A percentile compares a stretch with the other conserved stretches of the same genome.
These are phyloP conservation scores for Arabidopsis suecica DNA, from an alignment of 345 rosid species.

Conservation along the genomic window DNA sequence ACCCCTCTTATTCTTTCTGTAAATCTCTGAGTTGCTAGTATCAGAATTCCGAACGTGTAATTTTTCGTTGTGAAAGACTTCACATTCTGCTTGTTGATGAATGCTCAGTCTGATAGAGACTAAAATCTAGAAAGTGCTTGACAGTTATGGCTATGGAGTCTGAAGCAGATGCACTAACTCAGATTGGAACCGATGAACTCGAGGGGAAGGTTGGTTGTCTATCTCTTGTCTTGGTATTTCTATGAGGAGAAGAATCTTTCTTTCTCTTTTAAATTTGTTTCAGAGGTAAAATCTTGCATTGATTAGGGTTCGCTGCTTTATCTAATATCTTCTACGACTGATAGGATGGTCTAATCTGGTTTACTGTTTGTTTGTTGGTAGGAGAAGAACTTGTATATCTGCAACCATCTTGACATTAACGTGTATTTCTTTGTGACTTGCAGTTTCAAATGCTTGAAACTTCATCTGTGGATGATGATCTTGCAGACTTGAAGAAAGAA, in stretches of 20 bases:
- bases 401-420: constrained; percentile 18
- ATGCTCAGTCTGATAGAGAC: constrained; percentile 4
- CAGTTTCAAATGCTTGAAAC: constrained; percentile 62
- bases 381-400: background rate
- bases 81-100: background rate
- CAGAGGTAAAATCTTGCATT: constrained; percentile 15
- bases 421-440: background rate
- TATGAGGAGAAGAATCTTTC: constrained; percentile 42
- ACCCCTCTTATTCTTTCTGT: background rate
- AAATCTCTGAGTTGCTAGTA: background rate
- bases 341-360: constrained; percentile 14
- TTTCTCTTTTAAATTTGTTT: constrained; percentile 16
- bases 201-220: constrained; percentile 56
- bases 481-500: constrained; percentile 55
- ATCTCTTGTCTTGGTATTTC: constrained; percentile 44
- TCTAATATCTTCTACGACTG: background rate
- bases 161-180: constrained; percentile 59
- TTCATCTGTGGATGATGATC: constrained; percentile 65
- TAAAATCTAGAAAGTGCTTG: constrained; percentile 31
- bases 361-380: constrained; percentile 6
- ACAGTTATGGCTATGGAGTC: constrained; percentile 66
- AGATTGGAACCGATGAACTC: constrained; percentile 57
- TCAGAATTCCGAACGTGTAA: background rate
- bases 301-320: constrained; percentile 3
- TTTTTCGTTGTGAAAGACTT: background rate